Evolutionary conservation across 1,284 basidiomycete genomes (phyloP), one percentile per base, ranked within the genome.

Genomic region (Cerrena zonata): DNA sequence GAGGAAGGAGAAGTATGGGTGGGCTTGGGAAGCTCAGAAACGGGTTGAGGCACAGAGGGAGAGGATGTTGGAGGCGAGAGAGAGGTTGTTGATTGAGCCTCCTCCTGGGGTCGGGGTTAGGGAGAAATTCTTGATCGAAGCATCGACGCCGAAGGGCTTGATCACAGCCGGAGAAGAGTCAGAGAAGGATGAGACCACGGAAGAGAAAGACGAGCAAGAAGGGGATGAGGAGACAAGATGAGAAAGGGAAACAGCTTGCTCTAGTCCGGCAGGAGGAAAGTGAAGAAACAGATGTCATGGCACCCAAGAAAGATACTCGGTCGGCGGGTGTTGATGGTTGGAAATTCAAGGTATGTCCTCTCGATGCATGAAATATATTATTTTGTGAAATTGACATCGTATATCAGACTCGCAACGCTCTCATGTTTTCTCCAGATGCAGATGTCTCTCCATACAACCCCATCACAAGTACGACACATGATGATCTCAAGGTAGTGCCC

Each of bases 361-460:
- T 26, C 23, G 30, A 30, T 41, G 27, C 15, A 39, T 51, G 26
- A 11, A 25, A 34, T 26, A 22, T 42, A 15, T 12, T 38, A 11
- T 2, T 45, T 27, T 19, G 7, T 44, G 36, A 47, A 52, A 23
- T 54, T 52, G 15, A 53, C 52, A 40, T 26, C 41, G 21, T 45
- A 37, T 51, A 5, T n/a, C 58, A 93, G 91, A 78, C 89, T 25
- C 82, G 93, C 51, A 97, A 97, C 71, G 83, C 87, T 5, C 76
- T 97, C 48, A 94, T 95, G 91, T 97, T 94, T 62, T 66, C 86
- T 1, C 93, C 94, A 2, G 94, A 95, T 62, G 90, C 90, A 24
- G 86, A 97, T 63, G 72, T 79, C 25, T 80, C 86, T n/a, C 90
- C 91, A 0, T 90, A 91, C 59, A 78, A 82, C 55, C 68, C 70